Evolutionary conservation across 2,329 filamentous ascomycete genomes (phyloP).

Genomic region (Diplodia mutila): DNA sequence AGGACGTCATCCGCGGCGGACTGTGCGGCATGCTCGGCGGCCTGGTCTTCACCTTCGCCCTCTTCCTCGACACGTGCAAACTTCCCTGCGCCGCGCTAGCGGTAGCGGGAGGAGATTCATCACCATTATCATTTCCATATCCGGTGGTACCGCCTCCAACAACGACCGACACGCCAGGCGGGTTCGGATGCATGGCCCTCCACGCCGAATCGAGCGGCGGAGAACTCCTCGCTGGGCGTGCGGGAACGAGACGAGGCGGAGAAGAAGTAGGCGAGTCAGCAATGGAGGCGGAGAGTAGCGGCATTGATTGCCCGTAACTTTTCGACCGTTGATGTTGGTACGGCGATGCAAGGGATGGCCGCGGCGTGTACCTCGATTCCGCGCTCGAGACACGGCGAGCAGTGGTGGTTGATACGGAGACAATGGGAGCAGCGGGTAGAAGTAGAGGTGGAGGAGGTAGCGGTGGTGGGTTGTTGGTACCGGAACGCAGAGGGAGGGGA

Average conservation of each 20-base stretch:
- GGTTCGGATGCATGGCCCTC: constrained; percentile 38
- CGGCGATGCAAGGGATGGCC: constrained; percentile 1
- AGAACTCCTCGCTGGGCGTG: constrained; percentile 31
- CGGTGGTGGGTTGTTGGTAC: constrained; percentile 30
- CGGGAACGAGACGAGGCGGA: not conserved
- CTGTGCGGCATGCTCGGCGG: not conserved
- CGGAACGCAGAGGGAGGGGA: constrained; percentile 30
- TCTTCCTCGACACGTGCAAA: not conserved
- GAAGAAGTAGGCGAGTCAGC: constrained; percentile 30
- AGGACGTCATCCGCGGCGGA: not conserved
- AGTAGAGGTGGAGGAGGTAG: constrained; percentile 37
- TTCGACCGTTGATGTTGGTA: not conserved
- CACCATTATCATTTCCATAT: no score
- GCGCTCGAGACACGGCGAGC: constrained; percentile 21
- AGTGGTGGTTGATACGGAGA: constrained; percentile 26
- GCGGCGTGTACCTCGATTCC: constrained; percentile 27
- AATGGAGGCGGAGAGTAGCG: not conserved
- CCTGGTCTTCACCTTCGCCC: not conserved
- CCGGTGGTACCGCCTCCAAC: not conserved
- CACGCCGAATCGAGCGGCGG: constrained; percentile 39
- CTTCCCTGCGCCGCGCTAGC: not conserved
- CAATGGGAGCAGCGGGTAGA: constrained; percentile 26
- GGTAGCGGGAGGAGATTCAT: not conserved
- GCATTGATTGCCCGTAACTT: constrained; percentile 6
- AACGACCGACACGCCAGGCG: constrained; percentile 14